Percentiles rank a stretch among this genome's conserved stretches.
Evolutionary conservation across 2,329 filamentous ascomycete species (phyloP).

Genomic region (Lecanosticta acicola): DNA sequence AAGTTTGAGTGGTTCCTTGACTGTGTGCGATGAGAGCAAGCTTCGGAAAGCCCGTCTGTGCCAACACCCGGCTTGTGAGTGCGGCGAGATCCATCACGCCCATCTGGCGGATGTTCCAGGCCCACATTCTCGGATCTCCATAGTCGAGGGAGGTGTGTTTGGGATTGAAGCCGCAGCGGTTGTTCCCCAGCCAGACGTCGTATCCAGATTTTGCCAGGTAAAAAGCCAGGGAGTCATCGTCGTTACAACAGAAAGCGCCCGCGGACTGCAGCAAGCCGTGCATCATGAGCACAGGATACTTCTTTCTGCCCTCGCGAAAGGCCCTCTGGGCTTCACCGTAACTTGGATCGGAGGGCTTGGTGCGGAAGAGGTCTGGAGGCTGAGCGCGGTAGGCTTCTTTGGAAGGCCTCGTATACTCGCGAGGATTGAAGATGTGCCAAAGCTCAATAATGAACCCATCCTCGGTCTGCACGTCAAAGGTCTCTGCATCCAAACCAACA

Average conservation of each 20-base stretch:
- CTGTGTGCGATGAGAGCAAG: slow-evolving; percentile 80
- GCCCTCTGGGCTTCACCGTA: slow-evolving; percentile 35
- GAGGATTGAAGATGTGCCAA: slow-evolving; percentile 84
- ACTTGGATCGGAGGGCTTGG: slow-evolving; percentile 15
- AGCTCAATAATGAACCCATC: slow-evolving; percentile 87
- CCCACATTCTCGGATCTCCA: slow-evolving; percentile 86
- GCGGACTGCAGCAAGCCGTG: slow-evolving; percentile 84
- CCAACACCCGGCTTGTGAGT: slow-evolving; percentile 69
- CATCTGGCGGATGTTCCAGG: slow-evolving; percentile 94
- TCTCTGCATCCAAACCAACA: slow-evolving; percentile 80
- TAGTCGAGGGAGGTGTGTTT: slow-evolving; percentile 66
- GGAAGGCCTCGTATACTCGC: slow-evolving; percentile 54
- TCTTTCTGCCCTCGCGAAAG: slow-evolving; percentile 39
- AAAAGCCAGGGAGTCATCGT: slow-evolving; percentile 84
- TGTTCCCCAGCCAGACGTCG: slow-evolving; percentile 94
- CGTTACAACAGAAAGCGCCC: slow-evolving; percentile 83
- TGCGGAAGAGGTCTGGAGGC: slow-evolving; percentile 57
- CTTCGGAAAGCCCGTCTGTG: slow-evolving; percentile 76
- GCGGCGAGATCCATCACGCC: slow-evolving; percentile 83
- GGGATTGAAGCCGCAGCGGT: slow-evolving; percentile 78
- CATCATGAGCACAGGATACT: slow-evolving; percentile 79
- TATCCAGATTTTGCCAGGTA: slow-evolving; percentile 87
- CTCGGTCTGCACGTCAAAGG: slow-evolving; percentile 80
- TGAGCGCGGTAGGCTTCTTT: slow-evolving; percentile 48
- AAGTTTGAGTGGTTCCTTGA: slow-evolving; percentile 83